Conservation (phyloP, 169 alveolate genomes). For the Ichthyophthirius multifiliis region DNA sequence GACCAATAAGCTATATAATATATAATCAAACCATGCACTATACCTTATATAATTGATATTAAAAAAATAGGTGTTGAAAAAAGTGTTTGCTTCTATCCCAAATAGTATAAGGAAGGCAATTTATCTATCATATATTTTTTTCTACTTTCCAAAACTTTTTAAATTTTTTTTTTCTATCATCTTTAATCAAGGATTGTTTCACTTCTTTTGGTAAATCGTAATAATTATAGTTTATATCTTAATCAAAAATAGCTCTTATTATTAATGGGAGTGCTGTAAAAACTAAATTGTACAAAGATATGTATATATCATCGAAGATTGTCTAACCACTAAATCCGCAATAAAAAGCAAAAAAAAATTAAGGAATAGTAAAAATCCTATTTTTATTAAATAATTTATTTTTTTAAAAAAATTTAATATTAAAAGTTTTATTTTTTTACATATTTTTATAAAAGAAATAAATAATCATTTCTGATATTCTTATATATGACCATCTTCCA, state of each 20-base stretch:
- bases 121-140: constrained; percentile 16
- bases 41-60: constrained; percentile 41
- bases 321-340: constrained; percentile 92
- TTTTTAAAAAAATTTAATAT: neutral
- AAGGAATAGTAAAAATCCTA: constrained; percentile 92
- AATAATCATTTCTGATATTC: constrained; percentile 92
- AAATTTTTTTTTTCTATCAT: neutral
- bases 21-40: constrained; percentile 43
- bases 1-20: constrained; percentile 40
- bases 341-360: constrained; percentile 90
- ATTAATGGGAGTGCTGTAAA: constrained; percentile 80
- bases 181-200: constrained; percentile 3
- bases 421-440: neutral
- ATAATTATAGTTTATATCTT: constrained; percentile 52
- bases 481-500: constrained; percentile 91
- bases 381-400: neutral
- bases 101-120: constrained; percentile 54
- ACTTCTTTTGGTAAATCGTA: neutral
- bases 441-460: constrained; percentile 97
- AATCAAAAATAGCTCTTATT: constrained; percentile 66
- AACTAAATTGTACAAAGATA: constrained; percentile 82
- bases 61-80: constrained; percentile 49
- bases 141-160: neutral
- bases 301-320: constrained; percentile 83
- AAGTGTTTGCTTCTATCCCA: constrained; percentile 48